Base-by-base conservation (phyloP, 148 eudicot genomes). In the Camellia japonica region DNA sequence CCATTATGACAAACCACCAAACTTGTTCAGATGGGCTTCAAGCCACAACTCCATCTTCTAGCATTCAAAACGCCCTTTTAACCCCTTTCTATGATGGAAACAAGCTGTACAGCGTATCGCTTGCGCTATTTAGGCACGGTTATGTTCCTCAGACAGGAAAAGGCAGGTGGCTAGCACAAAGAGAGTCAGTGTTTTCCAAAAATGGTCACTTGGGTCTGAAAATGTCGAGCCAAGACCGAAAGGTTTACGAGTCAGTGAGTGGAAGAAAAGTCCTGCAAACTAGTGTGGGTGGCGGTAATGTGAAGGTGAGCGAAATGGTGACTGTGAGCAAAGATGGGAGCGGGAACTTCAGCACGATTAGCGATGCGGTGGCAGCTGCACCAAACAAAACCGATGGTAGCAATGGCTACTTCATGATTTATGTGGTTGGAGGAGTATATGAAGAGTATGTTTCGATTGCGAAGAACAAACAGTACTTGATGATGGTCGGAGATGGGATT, bases 261-360 rank as follows among this genome's bases (percentile, higher is more conserved):
- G 52, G 52, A 7, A 49, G 52, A 49, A 49, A 49, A 30, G 38
- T 30, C 38, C 38, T 30, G 38, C 38, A 30, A 30, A 30, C 38
- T 30, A 30, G 38, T 30, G 38, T 46, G 8, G 58, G 56, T 16
- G 74, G 75, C 20, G 76, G 80, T 54, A 80, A 78, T 66, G 77
- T 82, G 70, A 38, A 71, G 60, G 83, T 89, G 42, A 84, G 70
- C 13, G 61, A 54, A 1, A 71, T 69, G 23, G 89, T 87, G 65
- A 77, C 70, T 12, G 89, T 87, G 30, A 81, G 79, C 55, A 30
- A 30, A 30, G 38, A 30, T 30, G 38, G 38, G 38, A 30, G 38
- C 38, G 38, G 38, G 38, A 30, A 30, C 38, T 30, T 30, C 38
- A 30, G 38, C 38, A 30, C 38, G 38, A 30, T 30, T 30, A 30